Evolutionary conservation across 306 rosid species (phyloP), one percentile per base, ranked within the genome.

Genomic region (Oxytropis ochrocephala): DNA sequence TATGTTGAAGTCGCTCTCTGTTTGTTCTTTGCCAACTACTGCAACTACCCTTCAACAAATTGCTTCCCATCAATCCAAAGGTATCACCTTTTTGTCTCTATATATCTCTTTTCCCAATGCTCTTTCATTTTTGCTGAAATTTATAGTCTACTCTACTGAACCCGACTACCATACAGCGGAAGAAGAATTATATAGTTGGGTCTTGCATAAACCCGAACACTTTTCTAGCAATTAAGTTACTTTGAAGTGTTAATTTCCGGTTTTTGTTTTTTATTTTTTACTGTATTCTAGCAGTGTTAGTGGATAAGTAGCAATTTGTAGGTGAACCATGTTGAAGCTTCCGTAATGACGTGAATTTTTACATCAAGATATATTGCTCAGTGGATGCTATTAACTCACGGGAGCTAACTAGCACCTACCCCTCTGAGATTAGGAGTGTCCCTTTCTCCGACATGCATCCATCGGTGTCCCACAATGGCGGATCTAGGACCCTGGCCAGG

Each of bases 31-130:
- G 44, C 83, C 95, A 44, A 57, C 83, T 38, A 41, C 80, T 35
- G 33, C 85, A 50, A 24, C 91, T 24, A 79, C 88, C 30, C 89
- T 88, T 83, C 93, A 88, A 77, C 82, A 86, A 58, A 72, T 88
- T 53, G 84, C 90, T 54, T 68, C 67, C 67, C 46, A 76, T 78
- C 85, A 80, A 66, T 76, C 88, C 43, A 93, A 86, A 88, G 97
- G 96, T 90, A 35, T 57, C 48, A 35, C 51, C 24, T 47, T 14
- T 11, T 5, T 14, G 4, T 5, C 17, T 18, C 16, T 33, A 17
- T 21, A 21, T 21, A 21, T 21, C 1, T 21, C 24, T 24, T 24
- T 24, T 24, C 29, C 29, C 0, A 24, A 24, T 51, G 5, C 50
- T 9, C 30, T 29, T 50, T 39, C 29, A 13, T 58, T 75, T 48